phyloP scores from a whole-genome alignment of 2,329 filamentous ascomycete genomes.

The Gaeumannomyces sp. region DNA sequence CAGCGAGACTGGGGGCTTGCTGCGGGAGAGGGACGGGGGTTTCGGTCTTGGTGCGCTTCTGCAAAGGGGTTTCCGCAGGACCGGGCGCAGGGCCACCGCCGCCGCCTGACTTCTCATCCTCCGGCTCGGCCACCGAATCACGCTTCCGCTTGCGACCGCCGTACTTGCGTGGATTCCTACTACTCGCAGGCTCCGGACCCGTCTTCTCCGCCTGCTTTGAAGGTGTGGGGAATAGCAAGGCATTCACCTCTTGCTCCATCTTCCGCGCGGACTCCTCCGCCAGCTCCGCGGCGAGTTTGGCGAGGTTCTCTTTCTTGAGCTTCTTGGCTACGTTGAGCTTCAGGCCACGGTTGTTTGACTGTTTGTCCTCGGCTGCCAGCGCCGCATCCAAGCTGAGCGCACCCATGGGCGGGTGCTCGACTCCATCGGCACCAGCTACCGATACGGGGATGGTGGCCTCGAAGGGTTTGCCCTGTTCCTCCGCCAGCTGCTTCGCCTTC shows the following conservation, averaged over 20 bases:
- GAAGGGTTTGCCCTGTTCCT: slow-evolving; percentile 59
- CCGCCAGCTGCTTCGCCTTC: slow-evolving; percentile 57
- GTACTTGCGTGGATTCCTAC: slow-evolving; percentile 15
- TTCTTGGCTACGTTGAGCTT: slow-evolving; percentile 74
- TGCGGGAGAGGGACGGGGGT: slow-evolving; percentile 31
- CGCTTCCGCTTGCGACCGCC: slow-evolving; percentile 28
- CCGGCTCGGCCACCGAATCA: slow-evolving; percentile 23
- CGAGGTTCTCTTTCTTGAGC: slow-evolving; percentile 60
- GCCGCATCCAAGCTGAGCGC: slow-evolving; percentile 51
- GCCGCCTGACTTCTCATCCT: slow-evolving; percentile 22
- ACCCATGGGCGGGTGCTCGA: slow-evolving; percentile 49
- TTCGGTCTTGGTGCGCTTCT: slow-evolving; percentile 31
- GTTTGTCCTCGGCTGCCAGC: slow-evolving; percentile 53
- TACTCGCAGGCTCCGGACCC: neutral
- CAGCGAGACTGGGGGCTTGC: slow-evolving; percentile 11
- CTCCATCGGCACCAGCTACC: slow-evolving; percentile 42
- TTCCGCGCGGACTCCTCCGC: slow-evolving; percentile 35
- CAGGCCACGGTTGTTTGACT: slow-evolving; percentile 66
- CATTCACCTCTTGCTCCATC: slow-evolving; percentile 19
- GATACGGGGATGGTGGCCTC: slow-evolving; percentile 36
- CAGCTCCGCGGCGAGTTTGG: slow-evolving; percentile 55
- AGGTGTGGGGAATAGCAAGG: slow-evolving; percentile 9
- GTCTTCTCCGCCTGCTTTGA: slow-evolving; percentile 13
- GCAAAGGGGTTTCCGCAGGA: slow-evolving; percentile 14
- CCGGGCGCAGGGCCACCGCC: slow-evolving; percentile 12